Percentiles rank a stretch among this genome's conserved stretches.
Conservation (phyloP, 257 asterid genomes). For the Phtheirospermum japonicum region DNA sequence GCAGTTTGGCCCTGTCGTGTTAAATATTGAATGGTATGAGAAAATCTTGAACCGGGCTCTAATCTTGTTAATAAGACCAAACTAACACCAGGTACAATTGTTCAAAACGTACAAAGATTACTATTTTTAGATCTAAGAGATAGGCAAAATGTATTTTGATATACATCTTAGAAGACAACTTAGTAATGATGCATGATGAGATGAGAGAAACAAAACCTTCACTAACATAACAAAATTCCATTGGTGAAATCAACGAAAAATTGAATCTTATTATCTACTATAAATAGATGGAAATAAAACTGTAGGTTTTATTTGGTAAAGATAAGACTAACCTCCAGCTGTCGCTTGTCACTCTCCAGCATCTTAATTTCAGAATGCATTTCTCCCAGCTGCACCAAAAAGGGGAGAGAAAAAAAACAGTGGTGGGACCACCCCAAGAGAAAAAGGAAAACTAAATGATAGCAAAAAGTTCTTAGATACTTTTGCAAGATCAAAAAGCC, state of each 20-base stretch:
- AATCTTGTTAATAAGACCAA: too few species aligned
- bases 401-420: conserved; percentile 23
- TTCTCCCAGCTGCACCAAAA: conserved; percentile 61
- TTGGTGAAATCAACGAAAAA: background rate
- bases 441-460: conserved; percentile 8
- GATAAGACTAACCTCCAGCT: conserved; percentile 69
- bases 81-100: conserved; percentile 65
- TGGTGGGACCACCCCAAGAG: conserved; percentile 18
- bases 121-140: conserved; percentile 9
- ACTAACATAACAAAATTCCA: background rate
- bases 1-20: too few species aligned
- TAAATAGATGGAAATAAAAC: background rate
- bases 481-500: conserved; percentile 20
- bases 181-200: conserved; percentile 1
- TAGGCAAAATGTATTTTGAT: background rate
- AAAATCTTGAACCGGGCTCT: too few species aligned
- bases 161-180: conserved; percentile 17
- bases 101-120: conserved; percentile 30
- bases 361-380: conserved; percentile 52
- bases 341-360: conserved; percentile 56
- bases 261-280: background rate
- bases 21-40: too few species aligned
- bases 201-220: conserved; percentile 10
- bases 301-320: background rate
- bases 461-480: conserved; percentile 10